These are phyloP conservation scores for Ehretia macrophylla DNA, from an alignment of 257 asterid genomes.

Conservation along the genomic window DNA sequence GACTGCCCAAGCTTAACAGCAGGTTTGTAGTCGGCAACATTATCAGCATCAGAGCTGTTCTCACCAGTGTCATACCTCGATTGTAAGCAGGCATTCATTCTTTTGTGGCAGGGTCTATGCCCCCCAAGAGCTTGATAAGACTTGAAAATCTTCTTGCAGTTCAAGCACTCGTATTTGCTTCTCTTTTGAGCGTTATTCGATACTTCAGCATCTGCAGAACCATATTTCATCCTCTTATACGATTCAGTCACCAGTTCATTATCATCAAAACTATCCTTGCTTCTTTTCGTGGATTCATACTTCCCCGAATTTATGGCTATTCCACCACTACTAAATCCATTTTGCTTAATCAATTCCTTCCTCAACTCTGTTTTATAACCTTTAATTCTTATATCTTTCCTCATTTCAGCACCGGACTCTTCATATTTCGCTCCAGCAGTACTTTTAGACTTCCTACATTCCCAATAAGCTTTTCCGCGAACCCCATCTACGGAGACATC, in stretches of 20 bases:
- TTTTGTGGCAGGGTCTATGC: conserved; percentile 86
- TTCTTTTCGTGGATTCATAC: conserved; percentile 35
- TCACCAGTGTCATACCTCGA: conserved; percentile 56
- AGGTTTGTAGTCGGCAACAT: conserved; percentile 20
- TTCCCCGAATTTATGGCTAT: conserved; percentile 21
- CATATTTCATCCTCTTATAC: conserved; percentile 20
- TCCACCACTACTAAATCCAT: conserved; percentile 22
- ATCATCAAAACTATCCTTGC: conserved; percentile 29
- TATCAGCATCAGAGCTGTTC: conserved; percentile 49
- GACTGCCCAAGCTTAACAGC: conserved; percentile 32
- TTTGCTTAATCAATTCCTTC: conserved; percentile 17
- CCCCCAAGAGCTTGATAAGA: conserved; percentile 97
- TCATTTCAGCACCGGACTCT: conserved; percentile 28
- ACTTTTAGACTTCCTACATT: conserved; percentile 20
- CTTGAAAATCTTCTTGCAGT: conserved; percentile 73
- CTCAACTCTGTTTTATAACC: conserved; percentile 28
- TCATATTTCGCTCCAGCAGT: conserved; percentile 24
- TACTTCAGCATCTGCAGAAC: conserved; percentile 30
- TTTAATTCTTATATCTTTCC: conserved; percentile 27
- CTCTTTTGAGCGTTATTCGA: conserved; percentile 36
- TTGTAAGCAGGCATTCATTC: conserved; percentile 33
- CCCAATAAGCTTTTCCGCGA: conserved; percentile 16
- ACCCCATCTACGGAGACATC: conserved; percentile 56
- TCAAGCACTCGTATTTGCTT: conserved; percentile 77
- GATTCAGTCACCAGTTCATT: conserved; percentile 27